phyloP scores from a whole-genome alignment of 768 basidiomycete genomes.

The Lanmaoa pseudosensibilis region DNA sequence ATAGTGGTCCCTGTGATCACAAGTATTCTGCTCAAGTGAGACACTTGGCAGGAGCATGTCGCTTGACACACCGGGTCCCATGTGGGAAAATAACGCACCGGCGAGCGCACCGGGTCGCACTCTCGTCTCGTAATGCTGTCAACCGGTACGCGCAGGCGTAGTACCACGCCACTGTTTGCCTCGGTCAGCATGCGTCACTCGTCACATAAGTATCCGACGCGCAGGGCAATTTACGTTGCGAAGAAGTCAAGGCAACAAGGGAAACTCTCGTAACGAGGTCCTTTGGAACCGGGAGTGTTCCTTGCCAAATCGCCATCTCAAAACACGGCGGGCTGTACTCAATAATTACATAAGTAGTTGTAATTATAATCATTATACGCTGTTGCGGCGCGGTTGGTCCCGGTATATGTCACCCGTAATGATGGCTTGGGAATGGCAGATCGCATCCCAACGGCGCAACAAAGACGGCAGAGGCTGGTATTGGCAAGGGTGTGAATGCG shows the following conservation, averaged over 20 bases:
- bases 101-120: background rate
- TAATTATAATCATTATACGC: background rate
- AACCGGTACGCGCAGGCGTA: background rate
- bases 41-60: background rate
- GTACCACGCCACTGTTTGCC: conserved; percentile 1
- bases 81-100: conserved; percentile 8
- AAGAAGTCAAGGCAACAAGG: conserved; percentile 16
- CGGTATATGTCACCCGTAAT: background rate
- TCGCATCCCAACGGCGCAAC: conserved; percentile 1
- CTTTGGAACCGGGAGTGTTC: background rate
- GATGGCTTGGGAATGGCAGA: conserved; percentile 13
- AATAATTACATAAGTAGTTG: background rate
- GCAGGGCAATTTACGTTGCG: conserved; percentile 9
- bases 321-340: background rate
- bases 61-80: background rate
- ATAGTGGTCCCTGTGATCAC: background rate
- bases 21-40: background rate
- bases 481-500: conserved; percentile 20
- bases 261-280: background rate
- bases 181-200: conserved; percentile 3
- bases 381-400: background rate
- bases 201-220: conserved; percentile 1
- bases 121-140: conserved; percentile 10
- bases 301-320: background rate
- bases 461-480: background rate